Evolutionary conservation across 331 rosid species (phyloP), one percentile per base, ranked within the genome.

Genomic region (Erythrophleum ivorense): DNA sequence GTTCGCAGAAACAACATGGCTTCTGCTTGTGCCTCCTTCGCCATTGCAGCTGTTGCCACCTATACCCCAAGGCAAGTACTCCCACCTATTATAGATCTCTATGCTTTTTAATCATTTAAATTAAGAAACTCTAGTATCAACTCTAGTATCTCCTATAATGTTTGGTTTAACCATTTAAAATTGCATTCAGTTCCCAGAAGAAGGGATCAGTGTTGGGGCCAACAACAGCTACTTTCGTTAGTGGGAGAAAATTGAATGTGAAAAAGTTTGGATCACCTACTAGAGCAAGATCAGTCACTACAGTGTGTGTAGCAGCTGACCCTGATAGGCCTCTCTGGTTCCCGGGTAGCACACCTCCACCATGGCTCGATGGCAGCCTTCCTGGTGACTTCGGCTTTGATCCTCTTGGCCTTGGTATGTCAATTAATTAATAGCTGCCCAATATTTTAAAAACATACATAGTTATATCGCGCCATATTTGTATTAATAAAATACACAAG

Each of bases 361-460:
- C 91, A 38, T 91, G 93, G 93, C 92, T 91, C 62, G 96, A 91
- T 58, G 96, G 96, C 60, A 88, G 90, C 88, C 95, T 91, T 46
- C 95, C 95, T 7, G 95, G 91, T 9, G 95, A 91, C 86, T 91
- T 91, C 34, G 96, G 96, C 34, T 91, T 91, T 54, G 96, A 91
- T 75, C 96, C 96, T 11, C 89, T 91, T 60, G 96, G 96, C 63
- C 93, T 91, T 3, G 69, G 96, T 91, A 82, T 24, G 29, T 24
- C 29, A 24, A 24, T 24, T 24, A 24, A 24, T 24, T 24, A 24
- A 24, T 24, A 24, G 29, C 29, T 24, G 29, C 29, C 29, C 29
- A 24, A 24, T 24, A 24, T 24, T 24, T 24, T 24, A 24, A 24
- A 24, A 24, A 24, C 29, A 24, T 24, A 24, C 29, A 24, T 24